Evolutionary conservation across 495 filamentous ascomycete genomes (phyloP), one percentile per base, ranked within the genome.

Genomic region (Talaromyces stipitatus): DNA sequence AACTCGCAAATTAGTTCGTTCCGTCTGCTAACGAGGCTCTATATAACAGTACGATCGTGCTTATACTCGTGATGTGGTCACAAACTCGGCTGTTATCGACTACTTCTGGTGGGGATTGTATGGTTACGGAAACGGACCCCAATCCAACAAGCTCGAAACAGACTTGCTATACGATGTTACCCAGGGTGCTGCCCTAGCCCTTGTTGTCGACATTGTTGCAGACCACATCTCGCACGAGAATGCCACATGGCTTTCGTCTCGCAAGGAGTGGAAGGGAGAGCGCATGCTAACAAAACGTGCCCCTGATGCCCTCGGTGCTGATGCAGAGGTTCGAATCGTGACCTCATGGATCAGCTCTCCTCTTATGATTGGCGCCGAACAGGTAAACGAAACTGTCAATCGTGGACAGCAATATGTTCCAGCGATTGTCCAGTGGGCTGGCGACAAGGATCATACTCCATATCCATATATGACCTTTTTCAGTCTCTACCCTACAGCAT

Each of bases 391-490:
- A 50, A 58, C 55, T 22, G 55, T 63, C 8, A 60, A 56, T 9
- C 59, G 66, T 0, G 55, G 64, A 10, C 7, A 59, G 27, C 66
- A 69, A 54, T 69, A 65, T 30, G 63, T 65, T 4, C 66, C 66
- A 14, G 64, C 65, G 11, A 65, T 69, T 50, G 64, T 67, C 0
- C 66, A 67, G 46, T 69, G 66, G 66, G 64, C 66, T 33, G 60
- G 62, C 51, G 66, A 69, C 46, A 57, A 60, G 8, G 16, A 57
- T 4, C 65, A 67, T 27, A 61, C 47, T 10, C 66, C 65, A 6
- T 60, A 61, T 18, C 65, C 65, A 3, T 69, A 69, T 47, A 66
- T 63, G 55, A 52, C 59, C 1, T 64, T 62, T 51, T 69, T 69
- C 57, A 58, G 30, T 23, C 56, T 69, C 12, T 69, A 64, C 58